Evolutionary conservation across 2,329 filamentous ascomycete species (phyloP).

Genomic region (Aspergillus versicolor): DNA sequence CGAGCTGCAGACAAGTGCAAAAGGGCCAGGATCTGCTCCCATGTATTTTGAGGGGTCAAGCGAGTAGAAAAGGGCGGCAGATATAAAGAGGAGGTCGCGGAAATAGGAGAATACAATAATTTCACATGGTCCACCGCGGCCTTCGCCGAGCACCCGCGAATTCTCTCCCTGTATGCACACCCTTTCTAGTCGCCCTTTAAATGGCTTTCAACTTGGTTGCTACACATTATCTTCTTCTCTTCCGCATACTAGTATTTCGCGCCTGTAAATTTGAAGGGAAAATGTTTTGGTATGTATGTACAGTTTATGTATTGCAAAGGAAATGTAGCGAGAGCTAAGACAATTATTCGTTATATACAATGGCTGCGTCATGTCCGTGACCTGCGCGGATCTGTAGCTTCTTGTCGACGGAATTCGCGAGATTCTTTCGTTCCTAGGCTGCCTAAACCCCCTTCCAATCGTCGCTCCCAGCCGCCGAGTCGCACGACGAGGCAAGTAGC

Average conservation of each 20-base stretch:
- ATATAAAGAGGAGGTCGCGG: neutral
- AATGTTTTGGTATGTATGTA: constrained; percentile 6
- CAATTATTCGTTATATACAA: constrained; percentile 2
- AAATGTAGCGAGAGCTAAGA: constrained; percentile 5
- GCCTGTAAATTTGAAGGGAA: neutral
- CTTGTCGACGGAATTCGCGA: constrained; percentile 75
- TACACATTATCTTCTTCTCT: neutral
- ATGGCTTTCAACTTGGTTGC: no score
- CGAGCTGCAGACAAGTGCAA: neutral
- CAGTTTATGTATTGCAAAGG: constrained; percentile 2
- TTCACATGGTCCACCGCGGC: neutral
- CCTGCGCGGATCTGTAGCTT: constrained; percentile 78
- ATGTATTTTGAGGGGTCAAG: neutral
- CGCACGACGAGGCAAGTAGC: constrained; percentile 63
- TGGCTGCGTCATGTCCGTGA: constrained; percentile 50
- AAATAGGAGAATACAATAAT: neutral
- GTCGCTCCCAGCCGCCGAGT: constrained; percentile 64
- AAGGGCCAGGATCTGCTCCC: neutral
- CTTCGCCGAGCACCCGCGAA: neutral
- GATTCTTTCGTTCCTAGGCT: constrained; percentile 91
- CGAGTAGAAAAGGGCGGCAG: neutral
- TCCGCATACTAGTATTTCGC: neutral
- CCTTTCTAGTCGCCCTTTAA: neutral
- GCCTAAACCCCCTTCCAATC: constrained; percentile 76
- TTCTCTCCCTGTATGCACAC: neutral